phyloP scores from a whole-genome alignment of 768 basidiomycete species.

The Tephrocybe sp. region DNA sequence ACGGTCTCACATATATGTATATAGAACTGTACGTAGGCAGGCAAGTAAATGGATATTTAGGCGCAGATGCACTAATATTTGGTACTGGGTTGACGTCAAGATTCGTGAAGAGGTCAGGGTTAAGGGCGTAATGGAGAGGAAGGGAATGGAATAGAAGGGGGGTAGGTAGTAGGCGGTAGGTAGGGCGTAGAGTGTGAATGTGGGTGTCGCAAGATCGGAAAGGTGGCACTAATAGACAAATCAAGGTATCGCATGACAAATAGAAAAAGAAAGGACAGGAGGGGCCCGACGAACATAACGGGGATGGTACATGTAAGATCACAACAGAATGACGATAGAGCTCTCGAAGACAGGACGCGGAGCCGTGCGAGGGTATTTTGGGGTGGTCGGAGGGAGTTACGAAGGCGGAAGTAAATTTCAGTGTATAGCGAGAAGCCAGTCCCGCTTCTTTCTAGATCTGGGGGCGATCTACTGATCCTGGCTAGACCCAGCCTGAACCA shows the following conservation, averaged over 20 bases:
- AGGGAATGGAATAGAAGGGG: no score
- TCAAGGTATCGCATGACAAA: conserved; percentile 8
- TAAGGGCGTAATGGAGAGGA: no score
- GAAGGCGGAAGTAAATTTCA: not conserved
- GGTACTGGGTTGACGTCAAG: no score
- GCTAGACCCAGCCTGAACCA: conserved; percentile 9
- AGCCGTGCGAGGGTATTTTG: no score
- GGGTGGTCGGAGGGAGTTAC: no score
- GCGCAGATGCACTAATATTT: not conserved
- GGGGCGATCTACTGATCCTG: not conserved
- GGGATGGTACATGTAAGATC: not conserved
- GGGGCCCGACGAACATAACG: not conserved
- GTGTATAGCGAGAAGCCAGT: not conserved
- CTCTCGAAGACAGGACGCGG: no score
- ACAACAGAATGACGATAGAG: no score
- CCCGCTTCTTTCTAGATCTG: not conserved
- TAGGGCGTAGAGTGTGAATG: not conserved
- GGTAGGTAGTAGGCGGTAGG: not conserved
- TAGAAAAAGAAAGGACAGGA: not conserved
- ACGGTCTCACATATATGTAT: no score
- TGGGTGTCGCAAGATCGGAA: not conserved
- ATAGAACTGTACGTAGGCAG: not conserved
- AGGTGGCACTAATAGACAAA: not conserved
- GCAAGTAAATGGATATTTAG: not conserved
- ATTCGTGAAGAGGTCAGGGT: no score